Base-by-base conservation (phyloP, 2,329 filamentous ascomycete species). In the Chaetomiaceae sp. region DNA sequence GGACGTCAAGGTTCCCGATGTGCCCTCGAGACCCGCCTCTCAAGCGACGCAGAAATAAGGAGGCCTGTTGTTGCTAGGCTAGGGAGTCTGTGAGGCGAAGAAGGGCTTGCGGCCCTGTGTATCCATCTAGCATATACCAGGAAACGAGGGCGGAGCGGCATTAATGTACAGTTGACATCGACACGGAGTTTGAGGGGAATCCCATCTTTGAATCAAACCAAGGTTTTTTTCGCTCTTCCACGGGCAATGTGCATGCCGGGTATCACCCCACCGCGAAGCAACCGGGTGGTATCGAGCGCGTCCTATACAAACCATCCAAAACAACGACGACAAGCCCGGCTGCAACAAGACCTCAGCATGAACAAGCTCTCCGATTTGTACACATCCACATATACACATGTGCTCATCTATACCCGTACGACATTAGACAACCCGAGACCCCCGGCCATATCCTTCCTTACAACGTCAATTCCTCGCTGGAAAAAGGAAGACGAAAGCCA, bases 1-100 rank as follows among this genome's bases (percentile, higher is more conserved):
- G 54, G 94, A 99, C 68, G 91, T 97, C 64, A 85, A 90, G 68
- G 86, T 97, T 34, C 94, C 94, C 25, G 88, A 89, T 68, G 76
- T 80, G 48, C 86, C 89, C 2, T 53, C 60, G 49, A 62, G 54
- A 46, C 51, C 61, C 34, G 42, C 52, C 36, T 20, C 51, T 12
- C 66, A 73, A 19, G 65, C 71, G n/a, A 65, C 72, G 36, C 68
- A 72, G 54, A 64, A 59, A 40, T 59, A 37, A 59, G 15, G 19
- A 12, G 12, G 22, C 3, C 36, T 22, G 12, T 3, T 22, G 12
- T 3, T 3, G 23, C 4, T n/a, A 20, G n/a, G 25, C 1, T 38
- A 20, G 2, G 5, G 5, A 25, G 29, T 25, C 12, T n/a, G n/a
- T n/a, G 15, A 34, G 15, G 4, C 27, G 27, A 31, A 27, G 43